Base-by-base conservation (phyloP, 2,329 filamentous ascomycete species). In the Colletotrichum agaves region DNA sequence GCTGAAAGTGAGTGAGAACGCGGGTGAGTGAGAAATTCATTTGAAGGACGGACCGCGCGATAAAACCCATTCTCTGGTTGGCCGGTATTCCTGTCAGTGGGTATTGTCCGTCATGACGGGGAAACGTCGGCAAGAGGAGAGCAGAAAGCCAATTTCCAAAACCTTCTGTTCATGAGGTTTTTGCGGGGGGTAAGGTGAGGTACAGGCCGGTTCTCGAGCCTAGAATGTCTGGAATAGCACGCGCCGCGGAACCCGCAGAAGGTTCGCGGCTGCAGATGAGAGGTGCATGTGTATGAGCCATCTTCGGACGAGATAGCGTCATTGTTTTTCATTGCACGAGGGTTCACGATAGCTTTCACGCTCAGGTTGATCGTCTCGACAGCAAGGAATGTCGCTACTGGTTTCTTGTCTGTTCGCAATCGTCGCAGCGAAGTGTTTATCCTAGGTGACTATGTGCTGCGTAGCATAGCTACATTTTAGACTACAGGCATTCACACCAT, bases 401-500 rank as follows among this genome's bases (percentile, higher is more conserved):
- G 6, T 27, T 27, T 57, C 6, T 11, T 15, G 3, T 12, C 4
- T 12, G 27, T 15, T 31, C 35, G n/a, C 49, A 13, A 6, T 63
- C 39, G 39, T 39, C 44, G 6, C 13, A 41, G 12, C 39, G 31
- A 47, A 3, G 10, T 50, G 61, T 55, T 46, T 67, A 67, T 59
- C 64, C 61, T n/a, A 57, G 43, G 55, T 46, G 35, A 53, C 52
- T 64, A 59, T 59, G 55, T 64, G 23, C 49, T 35, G 37, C 7
- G 64, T 55, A 67, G 64, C 55, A 60, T 46, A 27, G 61, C 61
- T 67, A 60, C 61, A 67, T 67, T 67, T 55, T 59, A 64, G 61
- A 67, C 64, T 67, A 67, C 44, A 55, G n/a, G 19, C 37, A 13
- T 23, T 12, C 55, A 33, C 31, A 17, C 62, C 31, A 53, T 53